phyloP scores from a whole-genome alignment of 768 basidiomycete species.

The Leccinum boreale region DNA sequence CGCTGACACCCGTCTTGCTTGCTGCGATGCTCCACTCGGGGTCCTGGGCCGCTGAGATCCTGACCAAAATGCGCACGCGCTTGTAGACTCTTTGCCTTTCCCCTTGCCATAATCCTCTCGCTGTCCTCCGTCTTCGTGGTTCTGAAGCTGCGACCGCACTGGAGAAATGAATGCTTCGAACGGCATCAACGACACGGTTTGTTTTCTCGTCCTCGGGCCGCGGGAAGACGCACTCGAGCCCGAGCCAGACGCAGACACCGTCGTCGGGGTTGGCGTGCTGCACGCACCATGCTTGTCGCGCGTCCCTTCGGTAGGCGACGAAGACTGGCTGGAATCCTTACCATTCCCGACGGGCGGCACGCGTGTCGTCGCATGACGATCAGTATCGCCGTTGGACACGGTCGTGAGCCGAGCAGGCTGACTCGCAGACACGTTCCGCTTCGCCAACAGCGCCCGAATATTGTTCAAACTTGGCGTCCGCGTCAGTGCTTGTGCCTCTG shows the following conservation, averaged over 20 bases:
- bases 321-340: not conserved
- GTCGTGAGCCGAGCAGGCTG: not conserved
- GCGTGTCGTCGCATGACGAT: not conserved
- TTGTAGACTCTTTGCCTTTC: not conserved
- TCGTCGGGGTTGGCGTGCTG: constrained; percentile 1
- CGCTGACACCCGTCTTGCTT: constrained; percentile 10
- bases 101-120: not conserved
- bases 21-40: not conserved
- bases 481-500: not conserved
- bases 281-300: not conserved
- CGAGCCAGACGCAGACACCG: not conserved
- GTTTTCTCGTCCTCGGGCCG: not conserved
- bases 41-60: not conserved
- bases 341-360: not conserved
- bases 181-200: not conserved
- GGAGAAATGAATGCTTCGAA: constrained; percentile 27
- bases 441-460: constrained; percentile 16
- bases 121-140: not conserved
- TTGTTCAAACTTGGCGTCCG: constrained; percentile 15
- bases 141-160: not conserved
- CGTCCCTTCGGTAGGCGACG: not conserved
- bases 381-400: not conserved
- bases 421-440: not conserved
- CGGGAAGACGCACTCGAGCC: not conserved
- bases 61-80: not conserved